These are phyloP conservation scores for Dictyostelium intermedium DNA, from an alignment of 78 protist genomes.

Conservation along the genomic window DNA sequence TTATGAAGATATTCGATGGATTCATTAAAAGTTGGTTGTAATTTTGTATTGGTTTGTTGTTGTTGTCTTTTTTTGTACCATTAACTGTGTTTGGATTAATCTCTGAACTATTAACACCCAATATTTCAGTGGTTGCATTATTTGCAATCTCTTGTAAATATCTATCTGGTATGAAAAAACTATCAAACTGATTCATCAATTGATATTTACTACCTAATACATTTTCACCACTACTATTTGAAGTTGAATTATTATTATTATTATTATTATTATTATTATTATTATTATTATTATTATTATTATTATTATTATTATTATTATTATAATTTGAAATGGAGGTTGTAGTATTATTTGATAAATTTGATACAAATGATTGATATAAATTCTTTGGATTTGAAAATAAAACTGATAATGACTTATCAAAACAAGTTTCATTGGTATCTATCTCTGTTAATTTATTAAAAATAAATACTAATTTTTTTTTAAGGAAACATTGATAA, in stretches of 20 bases:
- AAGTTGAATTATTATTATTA: neutral
- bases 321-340: no score
- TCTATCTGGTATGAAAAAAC: constrained; percentile 34
- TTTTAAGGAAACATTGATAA: no score
- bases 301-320: neutral
- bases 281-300: neutral
- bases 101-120: neutral
- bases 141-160: constrained; percentile 1
- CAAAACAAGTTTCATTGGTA: neutral
- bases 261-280: neutral
- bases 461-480: constrained; percentile 36
- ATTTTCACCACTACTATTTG: neutral
- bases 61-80: neutral
- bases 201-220: neutral
- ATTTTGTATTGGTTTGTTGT: neutral
- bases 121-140: constrained; percentile 1
- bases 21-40: constrained; percentile 29
- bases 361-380: neutral
- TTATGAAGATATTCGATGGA: constrained; percentile 28
- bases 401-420: constrained; percentile 35
- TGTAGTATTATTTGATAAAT: no score
- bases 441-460: constrained; percentile 65
- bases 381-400: constrained; percentile 32
- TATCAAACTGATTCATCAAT: neutral
- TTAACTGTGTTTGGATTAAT: neutral